Percentiles rank a stretch among this genome's conserved stretches.
Evolutionary conservation across 192 early-diverging fungal species (phyloP).

Genomic region (Coemansia sp.): DNA sequence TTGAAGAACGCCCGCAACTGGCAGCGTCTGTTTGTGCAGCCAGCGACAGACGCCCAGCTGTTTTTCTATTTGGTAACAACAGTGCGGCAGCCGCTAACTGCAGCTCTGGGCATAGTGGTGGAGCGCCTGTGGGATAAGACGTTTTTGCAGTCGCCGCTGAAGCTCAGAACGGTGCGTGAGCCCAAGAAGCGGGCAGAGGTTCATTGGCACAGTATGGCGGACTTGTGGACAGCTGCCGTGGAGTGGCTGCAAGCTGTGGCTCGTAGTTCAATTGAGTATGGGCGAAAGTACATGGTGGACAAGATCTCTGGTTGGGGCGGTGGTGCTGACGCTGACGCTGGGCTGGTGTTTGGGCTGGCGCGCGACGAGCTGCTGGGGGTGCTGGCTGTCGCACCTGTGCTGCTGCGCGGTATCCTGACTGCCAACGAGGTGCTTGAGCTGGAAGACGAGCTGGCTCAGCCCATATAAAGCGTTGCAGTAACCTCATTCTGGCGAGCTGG

Average conservation of each 20-base stretch:
- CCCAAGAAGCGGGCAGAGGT: not conserved
- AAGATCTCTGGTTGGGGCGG: conserved; percentile 25
- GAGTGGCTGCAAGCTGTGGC: conserved; percentile 33
- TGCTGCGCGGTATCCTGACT: conserved; percentile 10
- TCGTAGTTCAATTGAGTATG: not conserved
- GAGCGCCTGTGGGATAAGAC: conserved; percentile 25
- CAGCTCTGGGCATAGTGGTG: conserved; percentile 14
- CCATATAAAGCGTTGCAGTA: not conserved
- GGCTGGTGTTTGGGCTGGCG: conserved; percentile 29
- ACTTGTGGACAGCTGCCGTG: conserved; percentile 30
- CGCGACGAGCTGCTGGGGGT: conserved; percentile 25
- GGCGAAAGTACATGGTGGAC: conserved; percentile 18
- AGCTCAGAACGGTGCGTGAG: conserved; percentile 5
- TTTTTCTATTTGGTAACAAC: conserved; percentile 41
- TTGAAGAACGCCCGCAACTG: conserved; percentile 12
- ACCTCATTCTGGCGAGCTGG: no score
- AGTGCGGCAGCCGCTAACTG: conserved; percentile 23
- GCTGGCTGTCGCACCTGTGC: conserved; percentile 15
- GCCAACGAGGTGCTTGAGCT: conserved; percentile 8
- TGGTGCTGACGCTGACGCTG: conserved; percentile 4
- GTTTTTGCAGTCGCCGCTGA: conserved; percentile 12
- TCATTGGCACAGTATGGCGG: conserved; percentile 13
- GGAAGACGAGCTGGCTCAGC: conserved; percentile 21
- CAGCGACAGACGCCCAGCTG: conserved; percentile 19
- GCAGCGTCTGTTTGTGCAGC: conserved; percentile 17